Conservation (phyloP, 176 grass and related monocot species). For the Eragrostis curvula region DNA sequence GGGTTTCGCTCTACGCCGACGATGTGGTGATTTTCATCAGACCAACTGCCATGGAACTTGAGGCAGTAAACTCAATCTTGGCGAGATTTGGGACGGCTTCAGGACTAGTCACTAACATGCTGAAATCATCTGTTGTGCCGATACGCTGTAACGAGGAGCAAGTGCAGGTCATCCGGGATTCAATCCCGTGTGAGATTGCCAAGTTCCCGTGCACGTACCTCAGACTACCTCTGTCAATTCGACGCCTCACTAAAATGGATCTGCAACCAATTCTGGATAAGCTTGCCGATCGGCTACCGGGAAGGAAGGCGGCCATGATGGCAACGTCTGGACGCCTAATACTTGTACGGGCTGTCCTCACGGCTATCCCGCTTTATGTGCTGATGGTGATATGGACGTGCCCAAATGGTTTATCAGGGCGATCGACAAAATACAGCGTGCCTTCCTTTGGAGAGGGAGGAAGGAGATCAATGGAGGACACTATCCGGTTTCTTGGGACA, state of each 20-base stretch:
- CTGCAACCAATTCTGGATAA: background rate
- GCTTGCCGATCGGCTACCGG: background rate
- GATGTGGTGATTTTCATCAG: background rate
- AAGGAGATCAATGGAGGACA: background rate
- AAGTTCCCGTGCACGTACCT: too few species aligned
- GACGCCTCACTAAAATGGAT: background rate
- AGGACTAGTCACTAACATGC: background rate
- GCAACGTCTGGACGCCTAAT: too few species aligned
- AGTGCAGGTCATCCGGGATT: fast-evolving
- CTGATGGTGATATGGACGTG: background rate
- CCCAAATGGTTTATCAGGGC: too few species aligned
- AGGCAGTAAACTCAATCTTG: fast-evolving
- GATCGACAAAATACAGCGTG: background rate
- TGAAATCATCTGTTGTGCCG: background rate
- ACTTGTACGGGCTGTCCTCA: background rate
- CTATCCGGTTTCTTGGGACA: background rate
- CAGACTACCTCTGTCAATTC: too few species aligned
- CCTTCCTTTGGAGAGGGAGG: background rate
- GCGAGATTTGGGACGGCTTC: background rate
- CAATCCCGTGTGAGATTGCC: too few species aligned
- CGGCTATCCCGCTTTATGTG: background rate
- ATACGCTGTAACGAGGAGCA: background rate
- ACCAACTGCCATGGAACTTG: background rate
- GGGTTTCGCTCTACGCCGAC: too few species aligned
- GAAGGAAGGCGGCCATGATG: background rate